Evolutionary conservation across 148 eudicot genomes (phyloP).

Genomic region (Pouteria glomerata): DNA sequence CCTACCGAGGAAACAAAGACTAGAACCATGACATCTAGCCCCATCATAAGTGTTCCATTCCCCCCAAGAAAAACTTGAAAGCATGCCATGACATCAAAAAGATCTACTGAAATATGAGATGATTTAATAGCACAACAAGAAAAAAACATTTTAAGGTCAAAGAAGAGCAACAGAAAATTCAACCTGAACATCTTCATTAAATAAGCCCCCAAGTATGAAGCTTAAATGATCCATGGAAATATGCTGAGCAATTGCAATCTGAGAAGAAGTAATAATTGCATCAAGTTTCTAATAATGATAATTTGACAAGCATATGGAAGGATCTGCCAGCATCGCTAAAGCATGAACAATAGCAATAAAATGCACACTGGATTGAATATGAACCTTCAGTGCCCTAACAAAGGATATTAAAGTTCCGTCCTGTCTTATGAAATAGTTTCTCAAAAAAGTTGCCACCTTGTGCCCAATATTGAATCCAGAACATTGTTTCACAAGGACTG

Average conservation of each 20-base stretch:
- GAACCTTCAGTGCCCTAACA: conserved; percentile 78
- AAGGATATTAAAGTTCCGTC: conserved; percentile 88
- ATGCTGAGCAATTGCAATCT: conserved; percentile 79
- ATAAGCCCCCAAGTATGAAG: conserved; percentile 38
- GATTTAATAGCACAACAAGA: conserved; percentile 1
- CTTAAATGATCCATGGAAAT: conserved; percentile 61
- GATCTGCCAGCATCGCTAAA: neutral
- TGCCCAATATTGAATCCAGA: conserved; percentile 62
- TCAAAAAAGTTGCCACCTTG: conserved; percentile 71
- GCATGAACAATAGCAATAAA: conserved; percentile 3
- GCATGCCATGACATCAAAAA: neutral
- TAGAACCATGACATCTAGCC: too few relatives aligned
- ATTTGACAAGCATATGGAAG: conserved; percentile 8
- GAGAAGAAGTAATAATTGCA: conserved; percentile 15
- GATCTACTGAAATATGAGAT: neutral
- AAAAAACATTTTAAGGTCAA: neutral
- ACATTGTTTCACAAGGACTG: conserved; percentile 59
- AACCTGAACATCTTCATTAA: conserved; percentile 51
- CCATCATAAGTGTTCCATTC: too few relatives aligned
- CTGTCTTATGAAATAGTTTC: conserved; percentile 69
- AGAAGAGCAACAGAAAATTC: conserved; percentile 9
- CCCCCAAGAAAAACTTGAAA: neutral
- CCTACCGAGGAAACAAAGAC: too few relatives aligned
- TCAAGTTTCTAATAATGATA: neutral
- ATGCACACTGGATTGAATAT: neutral